Base-by-base conservation (phyloP, 768 basidiomycete genomes). In the Suillus americanus region DNA sequence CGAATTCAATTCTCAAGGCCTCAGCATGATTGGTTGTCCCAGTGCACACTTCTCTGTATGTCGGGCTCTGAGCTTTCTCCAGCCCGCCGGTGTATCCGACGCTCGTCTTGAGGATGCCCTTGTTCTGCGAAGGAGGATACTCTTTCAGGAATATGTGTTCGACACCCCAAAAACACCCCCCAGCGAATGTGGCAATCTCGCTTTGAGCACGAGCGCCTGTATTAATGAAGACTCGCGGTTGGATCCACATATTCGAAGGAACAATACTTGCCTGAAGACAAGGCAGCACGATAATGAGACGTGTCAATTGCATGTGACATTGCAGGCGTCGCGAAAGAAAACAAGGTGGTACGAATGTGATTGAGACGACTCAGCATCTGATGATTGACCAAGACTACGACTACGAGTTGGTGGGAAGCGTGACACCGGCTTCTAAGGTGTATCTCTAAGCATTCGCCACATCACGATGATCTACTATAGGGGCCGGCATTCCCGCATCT, bases 11-110 rank as follows among this genome's bases (percentile, higher is more conserved):
- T 74, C 83, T 86, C 66, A 95, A 75, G 7, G 94, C 89, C 76
- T 98, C 97, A 1, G 97, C 97, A 74, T 97, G 95, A 55, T 88
- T 85, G 3, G 97, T 98, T 28, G 78, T 71, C 1, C 95, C 96
- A 3, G 81, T 74, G 75, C 96, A 96, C 30, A 99, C 95, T 37
- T 85, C 78, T 40, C 79, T 75, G 74, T 98, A 98, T 60, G 77
- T 80, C 0, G 93, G 94, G 62, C 85, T 82, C 60, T 71, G 75
- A 23, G 80, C 80, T 14, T 81, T 77, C 0, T 79, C 76, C 65
- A 85, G 83, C 20, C 91, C 92, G 4, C 92, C 92, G 0, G 89
- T 94, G 75, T 91, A 94, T 35, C 93, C 93, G 5, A 95, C 93
- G 18, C 83, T 73, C 1, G 89, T 91, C 71, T 85, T 86, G 53